These are phyloP conservation scores for Colletotrichum tofieldiae DNA, from an alignment of 2,329 filamentous ascomycete species.

Conservation along the genomic window DNA sequence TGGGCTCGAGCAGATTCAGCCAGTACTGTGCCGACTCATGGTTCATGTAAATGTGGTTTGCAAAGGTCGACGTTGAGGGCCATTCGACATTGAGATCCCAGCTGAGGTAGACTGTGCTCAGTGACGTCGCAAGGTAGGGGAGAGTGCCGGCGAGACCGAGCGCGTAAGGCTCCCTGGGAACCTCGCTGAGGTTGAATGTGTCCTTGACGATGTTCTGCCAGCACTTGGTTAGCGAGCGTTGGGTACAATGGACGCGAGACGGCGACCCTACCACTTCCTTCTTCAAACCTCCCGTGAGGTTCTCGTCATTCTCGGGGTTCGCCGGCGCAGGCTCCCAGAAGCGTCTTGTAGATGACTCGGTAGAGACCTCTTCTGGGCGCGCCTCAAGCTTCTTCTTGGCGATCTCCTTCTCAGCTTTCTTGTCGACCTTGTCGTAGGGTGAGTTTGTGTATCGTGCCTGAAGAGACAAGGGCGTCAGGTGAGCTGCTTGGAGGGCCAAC, in stretches of 20 bases:
- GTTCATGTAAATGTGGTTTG: slow-evolving; percentile 77
- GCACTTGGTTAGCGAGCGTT: slow-evolving; percentile 27
- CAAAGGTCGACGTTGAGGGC: slow-evolving; percentile 72
- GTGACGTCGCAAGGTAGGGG: slow-evolving; percentile 88
- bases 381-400: slow-evolving; percentile 70
- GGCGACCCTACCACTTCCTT: slow-evolving; percentile 69
- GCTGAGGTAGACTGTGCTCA: slow-evolving; percentile 85
- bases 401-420: slow-evolving; percentile 69
- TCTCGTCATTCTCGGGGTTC: slow-evolving; percentile 44
- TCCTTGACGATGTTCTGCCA: slow-evolving; percentile 76
- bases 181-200: slow-evolving; percentile 75
- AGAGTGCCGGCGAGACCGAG: slow-evolving; percentile 85
- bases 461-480: slow-evolving; percentile 11
- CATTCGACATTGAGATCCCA: slow-evolving; percentile 83
- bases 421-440: slow-evolving; percentile 61
- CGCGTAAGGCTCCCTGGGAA: slow-evolving; percentile 77
- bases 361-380: slow-evolving; percentile 73
- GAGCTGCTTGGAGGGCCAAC: slow-evolving; percentile 18
- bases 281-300: slow-evolving; percentile 55
- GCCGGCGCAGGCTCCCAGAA: slow-evolving; percentile 59
- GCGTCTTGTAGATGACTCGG: slow-evolving; percentile 69
- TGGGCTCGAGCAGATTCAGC: slow-evolving; percentile 83
- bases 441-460: slow-evolving; percentile 47
- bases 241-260: neutral
- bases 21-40: slow-evolving; percentile 81